Percentiles rank a stretch among this genome's conserved stretches.
These are phyloP conservation scores for Aspergillus viridinutans DNA, from an alignment of 2,329 filamentous ascomycete species.

Conservation along the genomic window DNA sequence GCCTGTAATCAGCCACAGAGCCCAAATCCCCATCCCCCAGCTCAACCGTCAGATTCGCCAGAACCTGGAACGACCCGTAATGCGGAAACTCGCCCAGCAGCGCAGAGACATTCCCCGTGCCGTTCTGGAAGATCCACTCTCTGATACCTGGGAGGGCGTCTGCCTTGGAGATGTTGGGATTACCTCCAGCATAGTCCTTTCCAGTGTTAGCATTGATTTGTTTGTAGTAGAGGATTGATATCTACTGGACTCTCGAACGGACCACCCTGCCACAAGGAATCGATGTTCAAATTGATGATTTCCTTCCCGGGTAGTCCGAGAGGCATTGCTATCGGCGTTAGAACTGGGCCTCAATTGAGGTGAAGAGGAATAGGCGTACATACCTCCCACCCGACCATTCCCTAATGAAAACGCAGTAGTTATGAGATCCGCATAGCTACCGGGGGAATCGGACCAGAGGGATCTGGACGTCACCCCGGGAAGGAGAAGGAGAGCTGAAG, in stretches of 20 bases:
- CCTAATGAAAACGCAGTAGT: conserved; percentile 12
- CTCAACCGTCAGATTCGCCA: conserved; percentile 21
- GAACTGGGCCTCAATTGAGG: no score
- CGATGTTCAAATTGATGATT: conserved; percentile 20
- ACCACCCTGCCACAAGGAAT: conserved; percentile 25
- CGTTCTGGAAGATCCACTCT: conserved; percentile 19
- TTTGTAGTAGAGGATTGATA: no score
- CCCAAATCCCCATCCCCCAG: conserved; percentile 5
- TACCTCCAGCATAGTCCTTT: conserved; percentile 6
- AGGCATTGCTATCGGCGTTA: conserved; percentile 11
- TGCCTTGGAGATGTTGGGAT: conserved; percentile 13
- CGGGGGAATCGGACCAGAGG: conserved; percentile 7
- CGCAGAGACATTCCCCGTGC: conserved; percentile 15
- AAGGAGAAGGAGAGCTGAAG: not conserved
- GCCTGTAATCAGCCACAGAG: conserved; percentile 9
- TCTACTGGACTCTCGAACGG: conserved; percentile 17
- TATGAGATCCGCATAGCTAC: conserved; percentile 5
- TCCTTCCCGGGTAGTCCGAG: conserved; percentile 11
- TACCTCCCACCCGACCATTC: conserved; percentile 15
- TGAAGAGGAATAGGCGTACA: no score
- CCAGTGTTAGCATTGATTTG: not conserved
- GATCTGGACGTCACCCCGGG: conserved; percentile 8
- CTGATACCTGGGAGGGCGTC: conserved; percentile 14
- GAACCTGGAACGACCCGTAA: conserved; percentile 20
- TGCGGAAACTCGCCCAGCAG: conserved; percentile 10